Evolutionary conservation across 495 filamentous ascomycete species (phyloP), one percentile per base, ranked within the genome.

Genomic region (Penicillium dipodomyicola): DNA sequence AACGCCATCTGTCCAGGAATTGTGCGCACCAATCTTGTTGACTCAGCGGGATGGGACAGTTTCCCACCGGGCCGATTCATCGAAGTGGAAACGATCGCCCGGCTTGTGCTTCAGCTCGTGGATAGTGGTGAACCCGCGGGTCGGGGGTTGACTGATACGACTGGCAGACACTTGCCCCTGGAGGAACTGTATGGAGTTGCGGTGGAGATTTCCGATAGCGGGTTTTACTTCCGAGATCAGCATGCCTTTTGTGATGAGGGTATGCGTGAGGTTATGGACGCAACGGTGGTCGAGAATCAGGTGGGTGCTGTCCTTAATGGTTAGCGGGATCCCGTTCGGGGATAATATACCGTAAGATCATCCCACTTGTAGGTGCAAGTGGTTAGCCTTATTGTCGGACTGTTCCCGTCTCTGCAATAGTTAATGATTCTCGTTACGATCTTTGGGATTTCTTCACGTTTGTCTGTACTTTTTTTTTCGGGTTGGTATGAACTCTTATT

Each of bases 221-320:
- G 61, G 4, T 23, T 59, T 1, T 65, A 65, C 22, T 61, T 67
- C 35, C 57, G 63, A 20, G 57, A 63, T 30, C 65, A 61, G 15
- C 60, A 60, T 49, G 45, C 20, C 2, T 67, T 65, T 44, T 63
- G 59, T 15, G 65, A 68, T 45, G 54, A 59, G 11, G 57, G 60
- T 5, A 65, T 68, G 62, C 55, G 58, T 6, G 57, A 63, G 42
- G 62, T 63, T 0, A 68, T 68, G 65, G 49, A 42, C 17, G 62
- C 65, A 8, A 67, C 65, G 1, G 57, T 58, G 20, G n/a, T 67
- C 8, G 65, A 62, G 17, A 65, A 67, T 37, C 59, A 67, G 41
- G 54, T 67, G 19, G 65, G 62, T 10, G 62, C 42, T 39, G 47
- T 67, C 14, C 30, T 67, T 1, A 59, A 61, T 25, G 45, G 47